Evolutionary conservation across 495 filamentous ascomycete species (phyloP).

Genomic region (Ramalina peruviana): DNA sequence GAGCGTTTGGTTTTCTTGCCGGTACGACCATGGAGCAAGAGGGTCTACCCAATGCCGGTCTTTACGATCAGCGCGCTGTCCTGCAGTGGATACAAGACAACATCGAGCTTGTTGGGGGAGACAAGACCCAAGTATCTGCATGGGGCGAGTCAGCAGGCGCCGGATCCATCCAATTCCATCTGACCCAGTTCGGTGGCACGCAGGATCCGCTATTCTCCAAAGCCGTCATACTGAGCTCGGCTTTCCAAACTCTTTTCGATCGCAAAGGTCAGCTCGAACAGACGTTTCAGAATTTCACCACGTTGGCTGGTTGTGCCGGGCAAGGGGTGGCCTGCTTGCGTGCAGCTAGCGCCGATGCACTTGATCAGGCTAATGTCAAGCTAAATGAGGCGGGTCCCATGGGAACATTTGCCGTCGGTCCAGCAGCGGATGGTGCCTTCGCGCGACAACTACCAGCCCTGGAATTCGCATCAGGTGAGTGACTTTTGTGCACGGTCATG

Average conservation of each 20-base stretch:
- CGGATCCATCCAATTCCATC: constrained; percentile 28
- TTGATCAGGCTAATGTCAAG: constrained; percentile 27
- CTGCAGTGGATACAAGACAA: constrained; percentile 25
- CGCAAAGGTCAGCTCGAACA: constrained; percentile 23
- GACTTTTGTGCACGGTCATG: neutral
- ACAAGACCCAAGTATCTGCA: constrained; percentile 29
- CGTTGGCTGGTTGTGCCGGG: constrained; percentile 30
- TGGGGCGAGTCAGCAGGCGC: constrained; percentile 31
- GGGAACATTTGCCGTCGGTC: constrained; percentile 31
- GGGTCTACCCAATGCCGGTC: constrained; percentile 32
- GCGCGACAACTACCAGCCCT: constrained; percentile 31
- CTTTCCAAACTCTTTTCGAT: constrained; percentile 30
- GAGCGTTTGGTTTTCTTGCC: constrained; percentile 40
- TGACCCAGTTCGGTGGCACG: constrained; percentile 24
- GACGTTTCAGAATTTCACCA: constrained; percentile 30
- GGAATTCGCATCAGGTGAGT: constrained; percentile 26
- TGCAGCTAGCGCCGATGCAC: constrained; percentile 18
- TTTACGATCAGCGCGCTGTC: constrained; percentile 35
- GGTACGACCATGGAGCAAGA: constrained; percentile 33
- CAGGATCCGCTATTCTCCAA: constrained; percentile 33
- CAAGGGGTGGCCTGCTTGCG: constrained; percentile 31
- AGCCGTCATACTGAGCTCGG: constrained; percentile 34
- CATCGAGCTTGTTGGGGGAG: constrained; percentile 32
- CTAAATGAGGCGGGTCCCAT: constrained; percentile 21
- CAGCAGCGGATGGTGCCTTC: constrained; percentile 30